Evolutionary conservation across 345 rosid genomes (phyloP).

Genomic region (Lepidium africanum): DNA sequence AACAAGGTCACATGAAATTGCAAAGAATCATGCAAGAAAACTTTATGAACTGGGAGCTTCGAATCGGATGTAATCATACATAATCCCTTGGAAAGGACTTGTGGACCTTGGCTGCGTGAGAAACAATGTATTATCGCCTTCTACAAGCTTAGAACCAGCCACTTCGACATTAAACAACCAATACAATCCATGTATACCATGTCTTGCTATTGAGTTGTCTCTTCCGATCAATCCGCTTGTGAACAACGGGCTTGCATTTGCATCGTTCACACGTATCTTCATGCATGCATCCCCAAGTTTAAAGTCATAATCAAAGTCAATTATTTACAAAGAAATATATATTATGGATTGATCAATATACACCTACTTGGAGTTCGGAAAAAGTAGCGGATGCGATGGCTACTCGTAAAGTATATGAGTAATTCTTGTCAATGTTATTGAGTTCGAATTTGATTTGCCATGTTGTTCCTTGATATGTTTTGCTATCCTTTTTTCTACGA

Average conservation of each 20-base stretch:
- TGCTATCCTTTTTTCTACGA: slow-evolving; percentile 36
- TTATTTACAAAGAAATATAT: neutral
- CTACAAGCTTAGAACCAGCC: slow-evolving; percentile 34
- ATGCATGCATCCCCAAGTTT: too few species aligned
- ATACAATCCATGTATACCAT: slow-evolving; percentile 86
- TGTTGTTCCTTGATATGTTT: slow-evolving; percentile 47
- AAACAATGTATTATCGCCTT: slow-evolving; percentile 57
- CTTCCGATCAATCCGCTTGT: slow-evolving; percentile 65
- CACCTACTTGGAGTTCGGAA: slow-evolving; percentile 58
- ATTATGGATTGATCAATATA: neutral
- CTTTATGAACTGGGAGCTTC: slow-evolving; percentile 51
- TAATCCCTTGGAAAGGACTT: slow-evolving; percentile 64
- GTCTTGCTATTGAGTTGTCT: slow-evolving; percentile 86
- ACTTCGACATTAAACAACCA: slow-evolving; percentile 60
- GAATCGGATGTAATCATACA: slow-evolving; percentile 84
- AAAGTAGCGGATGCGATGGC: slow-evolving; percentile 73
- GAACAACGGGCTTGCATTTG: slow-evolving; percentile 38
- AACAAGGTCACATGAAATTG: neutral
- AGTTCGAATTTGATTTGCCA: slow-evolving; percentile 72
- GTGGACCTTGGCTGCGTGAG: slow-evolving; percentile 52
- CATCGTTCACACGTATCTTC: slow-evolving; percentile 60
- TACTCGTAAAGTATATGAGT: slow-evolving; percentile 45
- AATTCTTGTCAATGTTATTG: slow-evolving; percentile 26
- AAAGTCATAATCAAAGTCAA: too few species aligned
- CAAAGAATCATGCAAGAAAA: neutral